Evolutionary conservation across 140 eudicot species (phyloP).

Genomic region (Flaveria floridana): DNA sequence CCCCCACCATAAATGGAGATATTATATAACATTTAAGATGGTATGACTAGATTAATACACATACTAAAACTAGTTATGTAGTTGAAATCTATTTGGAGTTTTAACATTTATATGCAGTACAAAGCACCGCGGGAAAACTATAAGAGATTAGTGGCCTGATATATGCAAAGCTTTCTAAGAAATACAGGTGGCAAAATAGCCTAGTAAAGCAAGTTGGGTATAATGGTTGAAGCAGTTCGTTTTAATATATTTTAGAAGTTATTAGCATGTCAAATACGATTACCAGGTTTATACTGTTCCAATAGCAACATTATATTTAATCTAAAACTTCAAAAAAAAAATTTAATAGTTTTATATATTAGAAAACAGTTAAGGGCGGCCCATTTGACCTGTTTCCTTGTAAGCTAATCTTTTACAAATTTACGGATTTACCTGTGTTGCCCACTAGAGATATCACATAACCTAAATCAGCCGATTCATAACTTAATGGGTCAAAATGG

Average conservation of each 20-base stretch:
- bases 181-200: background rate
- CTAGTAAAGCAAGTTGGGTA: background rate
- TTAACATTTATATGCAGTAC: background rate
- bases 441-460: background rate
- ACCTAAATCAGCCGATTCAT: background rate
- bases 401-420: background rate
- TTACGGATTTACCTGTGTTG: background rate
- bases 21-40: background rate
- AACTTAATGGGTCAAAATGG: background rate
- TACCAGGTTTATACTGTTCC: background rate
- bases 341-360: background rate
- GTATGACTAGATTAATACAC: constrained; percentile 10
- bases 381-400: background rate
- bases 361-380: background rate
- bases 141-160: background rate
- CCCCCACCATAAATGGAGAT: background rate
- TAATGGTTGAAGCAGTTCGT: background rate
- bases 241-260: background rate
- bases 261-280: background rate
- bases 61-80: background rate
- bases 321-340: background rate
- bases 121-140: constrained; percentile 34
- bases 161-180: background rate
- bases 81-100: constrained; percentile 5
- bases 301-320: background rate